phyloP scores from a whole-genome alignment of 805 yeast species.

The Myxozyma kluyveri region DNA sequence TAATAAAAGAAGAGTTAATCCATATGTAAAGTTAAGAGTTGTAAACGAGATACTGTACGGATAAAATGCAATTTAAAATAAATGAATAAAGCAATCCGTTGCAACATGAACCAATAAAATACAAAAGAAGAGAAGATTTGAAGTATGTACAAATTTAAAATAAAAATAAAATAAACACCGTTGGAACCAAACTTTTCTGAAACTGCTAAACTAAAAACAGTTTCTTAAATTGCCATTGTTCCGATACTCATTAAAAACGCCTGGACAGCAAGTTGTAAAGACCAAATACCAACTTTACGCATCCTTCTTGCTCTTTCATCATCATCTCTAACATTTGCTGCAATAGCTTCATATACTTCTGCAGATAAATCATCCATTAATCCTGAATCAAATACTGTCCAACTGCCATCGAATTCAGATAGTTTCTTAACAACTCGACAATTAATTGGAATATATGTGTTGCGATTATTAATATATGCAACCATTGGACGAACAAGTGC shows the following conservation, averaged over 20 bases:
- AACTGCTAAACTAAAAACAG: background rate
- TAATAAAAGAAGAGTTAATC: too few species aligned
- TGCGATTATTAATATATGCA: slow-evolving; percentile 86
- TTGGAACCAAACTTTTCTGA: too few species aligned
- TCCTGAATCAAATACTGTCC: slow-evolving; percentile 91
- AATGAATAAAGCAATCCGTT: too few species aligned
- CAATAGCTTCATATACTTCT: slow-evolving; percentile 89
- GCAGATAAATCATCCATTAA: slow-evolving; percentile 88
- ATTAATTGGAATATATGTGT: slow-evolving; percentile 82
- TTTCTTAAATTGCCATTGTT: slow-evolving; percentile 18
- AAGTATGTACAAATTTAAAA: background rate
- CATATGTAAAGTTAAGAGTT: too few species aligned
- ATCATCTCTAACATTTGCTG: slow-evolving; percentile 83
- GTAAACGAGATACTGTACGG: too few species aligned
- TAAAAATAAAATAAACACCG: background rate
- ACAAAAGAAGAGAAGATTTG: background rate
- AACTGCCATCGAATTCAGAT: slow-evolving; percentile 87
- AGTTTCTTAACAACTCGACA: slow-evolving; percentile 77
- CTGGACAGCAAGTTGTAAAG: slow-evolving; percentile 79
- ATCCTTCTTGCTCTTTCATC: slow-evolving; percentile 68
- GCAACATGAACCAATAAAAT: too few species aligned
- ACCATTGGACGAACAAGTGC: slow-evolving; percentile 93
- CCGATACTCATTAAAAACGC: slow-evolving; percentile 56
- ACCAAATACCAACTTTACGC: slow-evolving; percentile 89
- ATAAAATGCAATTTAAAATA: too few species aligned